A percentile compares a stretch with the other conserved stretches of the same genome.
These are phyloP conservation scores for Aspergillus sp. DNA, from an alignment of 2,329 filamentous ascomycete species.

Conservation along the genomic window DNA sequence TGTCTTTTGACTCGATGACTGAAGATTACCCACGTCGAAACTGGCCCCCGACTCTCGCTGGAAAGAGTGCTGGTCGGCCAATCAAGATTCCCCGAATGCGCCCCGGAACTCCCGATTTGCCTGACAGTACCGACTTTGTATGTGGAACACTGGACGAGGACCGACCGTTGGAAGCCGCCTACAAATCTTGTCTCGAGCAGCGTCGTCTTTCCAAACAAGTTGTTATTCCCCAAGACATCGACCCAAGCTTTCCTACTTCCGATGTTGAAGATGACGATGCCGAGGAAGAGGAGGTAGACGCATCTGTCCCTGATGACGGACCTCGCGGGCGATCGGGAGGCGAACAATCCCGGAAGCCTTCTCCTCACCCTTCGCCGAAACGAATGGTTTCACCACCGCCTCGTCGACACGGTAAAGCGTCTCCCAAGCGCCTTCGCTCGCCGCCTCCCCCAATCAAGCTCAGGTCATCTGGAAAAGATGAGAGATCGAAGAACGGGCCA, in stretches of 20 bases:
- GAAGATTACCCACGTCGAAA: constrained; percentile 26
- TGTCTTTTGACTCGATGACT: constrained; percentile 54
- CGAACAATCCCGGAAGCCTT: constrained; percentile 52
- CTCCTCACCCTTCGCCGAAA: constrained; percentile 60
- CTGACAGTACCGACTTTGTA: constrained; percentile 98
- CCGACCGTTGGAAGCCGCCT: constrained; percentile 88
- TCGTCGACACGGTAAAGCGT: constrained; percentile 52
- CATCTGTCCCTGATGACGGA: constrained; percentile 51
- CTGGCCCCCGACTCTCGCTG: constrained; percentile 32
- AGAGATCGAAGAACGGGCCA: constrained; percentile 38
- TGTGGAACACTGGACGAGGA: constrained; percentile 97
- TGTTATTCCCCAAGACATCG: constrained; percentile 89
- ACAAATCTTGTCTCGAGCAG: constrained; percentile 79
- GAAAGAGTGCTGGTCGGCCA: constrained; percentile 30
- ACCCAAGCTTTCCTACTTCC: constrained; percentile 94
- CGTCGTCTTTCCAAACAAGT: constrained; percentile 79
- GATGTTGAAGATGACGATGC: constrained; percentile 86
- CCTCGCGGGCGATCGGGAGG: constrained; percentile 44
- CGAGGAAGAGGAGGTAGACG: constrained; percentile 62
- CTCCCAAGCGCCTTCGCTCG: constrained; percentile 69
- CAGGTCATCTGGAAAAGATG: constrained; percentile 48
- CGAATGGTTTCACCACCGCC: constrained; percentile 56
- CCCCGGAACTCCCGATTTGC: constrained; percentile 74
- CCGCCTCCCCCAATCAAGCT: constrained; percentile 63
- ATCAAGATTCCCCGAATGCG: constrained; percentile 58